Evolutionary conservation across 2,329 filamentous ascomycete genomes (phyloP).

Genomic region (Phaeosphaeria sp.): DNA sequence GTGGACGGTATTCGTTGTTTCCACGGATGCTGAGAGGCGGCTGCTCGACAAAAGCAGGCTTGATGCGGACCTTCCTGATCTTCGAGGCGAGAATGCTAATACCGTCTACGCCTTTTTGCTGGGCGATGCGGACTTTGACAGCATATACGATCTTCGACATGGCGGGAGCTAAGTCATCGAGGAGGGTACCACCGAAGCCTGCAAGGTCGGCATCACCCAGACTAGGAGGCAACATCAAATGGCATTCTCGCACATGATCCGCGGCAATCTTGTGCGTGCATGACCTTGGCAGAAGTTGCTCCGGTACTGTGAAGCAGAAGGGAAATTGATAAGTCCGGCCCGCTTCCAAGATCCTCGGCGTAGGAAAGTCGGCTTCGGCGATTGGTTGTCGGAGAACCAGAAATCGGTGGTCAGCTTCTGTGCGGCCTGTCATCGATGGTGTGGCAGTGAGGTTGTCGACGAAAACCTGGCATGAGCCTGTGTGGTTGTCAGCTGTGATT

Average conservation of each 20-base stretch:
- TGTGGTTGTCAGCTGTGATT: slow-evolving; percentile 17
- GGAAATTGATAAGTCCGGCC: slow-evolving; percentile 65
- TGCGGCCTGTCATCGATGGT: slow-evolving; percentile 60
- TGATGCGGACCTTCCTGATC: slow-evolving; percentile 64
- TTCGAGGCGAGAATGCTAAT: slow-evolving; percentile 57
- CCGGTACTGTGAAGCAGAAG: slow-evolving; percentile 70
- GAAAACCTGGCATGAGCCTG: slow-evolving; percentile 59
- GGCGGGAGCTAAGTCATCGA: slow-evolving; percentile 68
- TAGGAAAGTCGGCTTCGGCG: slow-evolving; percentile 59
- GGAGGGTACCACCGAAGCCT: slow-evolving; percentile 56
- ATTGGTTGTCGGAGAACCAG: slow-evolving; percentile 69
- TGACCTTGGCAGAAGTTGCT: slow-evolving; percentile 64
- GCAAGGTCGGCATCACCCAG: slow-evolving; percentile 65
- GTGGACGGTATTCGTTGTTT: slow-evolving; percentile 59
- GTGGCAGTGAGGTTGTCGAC: slow-evolving; percentile 63
- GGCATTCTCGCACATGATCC: slow-evolving; percentile 60
- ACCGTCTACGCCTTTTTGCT: slow-evolving; percentile 47
- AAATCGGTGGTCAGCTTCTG: slow-evolving; percentile 66
- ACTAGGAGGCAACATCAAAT: slow-evolving; percentile 67
- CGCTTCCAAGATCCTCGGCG: slow-evolving; percentile 61
- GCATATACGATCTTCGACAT: slow-evolving; percentile 68
- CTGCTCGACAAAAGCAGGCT: slow-evolving; percentile 65
- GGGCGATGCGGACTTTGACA: slow-evolving; percentile 58
- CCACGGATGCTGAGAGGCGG: slow-evolving; percentile 63
- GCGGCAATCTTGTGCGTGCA: slow-evolving; percentile 63